Percentiles rank a stretch among this genome's conserved stretches.
phyloP scores from a whole-genome alignment of 176 grass and related monocot genomes.

The Cymbopogon citratus region DNA sequence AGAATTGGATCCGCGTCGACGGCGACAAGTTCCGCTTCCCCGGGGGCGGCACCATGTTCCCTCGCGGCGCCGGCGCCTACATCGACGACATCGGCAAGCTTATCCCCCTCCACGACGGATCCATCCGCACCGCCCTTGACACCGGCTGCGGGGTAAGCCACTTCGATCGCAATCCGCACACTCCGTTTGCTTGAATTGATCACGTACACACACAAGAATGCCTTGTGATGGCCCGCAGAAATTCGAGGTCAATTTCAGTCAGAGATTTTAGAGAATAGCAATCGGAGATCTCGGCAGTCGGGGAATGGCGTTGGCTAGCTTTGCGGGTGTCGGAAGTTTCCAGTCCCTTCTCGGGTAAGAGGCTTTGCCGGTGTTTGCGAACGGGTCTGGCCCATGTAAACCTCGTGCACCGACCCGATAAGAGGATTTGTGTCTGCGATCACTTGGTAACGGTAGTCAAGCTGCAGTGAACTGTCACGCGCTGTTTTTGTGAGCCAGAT shows the following conservation, averaged over 20 bases:
- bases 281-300: conserved; percentile 31
- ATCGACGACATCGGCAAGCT: conserved; percentile 78
- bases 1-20: conserved; percentile 93
- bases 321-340: conserved; percentile 33
- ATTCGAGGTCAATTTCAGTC: conserved; percentile 22
- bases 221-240: background rate
- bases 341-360: background rate
- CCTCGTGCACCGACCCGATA: conserved; percentile 9
- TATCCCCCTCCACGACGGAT: conserved; percentile 72
- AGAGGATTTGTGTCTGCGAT: background rate
- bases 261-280: conserved; percentile 10
- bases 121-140: conserved; percentile 85
- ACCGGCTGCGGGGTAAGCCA: conserved; percentile 84
- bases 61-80: conserved; percentile 68
- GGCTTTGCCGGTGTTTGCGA: background rate
- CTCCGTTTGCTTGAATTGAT: background rate
- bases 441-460: conserved; percentile 3
- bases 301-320: conserved; percentile 21
- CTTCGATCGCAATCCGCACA: background rate
- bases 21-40: conserved; percentile 85
- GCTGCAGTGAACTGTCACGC: background rate
- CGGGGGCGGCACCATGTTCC: conserved; percentile 94
- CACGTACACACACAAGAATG: background rate
- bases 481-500: background rate
- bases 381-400: conserved; percentile 14